Base-by-base conservation (phyloP, 2,329 filamentous ascomycete species). In the Colletotrichum musae region DNA sequence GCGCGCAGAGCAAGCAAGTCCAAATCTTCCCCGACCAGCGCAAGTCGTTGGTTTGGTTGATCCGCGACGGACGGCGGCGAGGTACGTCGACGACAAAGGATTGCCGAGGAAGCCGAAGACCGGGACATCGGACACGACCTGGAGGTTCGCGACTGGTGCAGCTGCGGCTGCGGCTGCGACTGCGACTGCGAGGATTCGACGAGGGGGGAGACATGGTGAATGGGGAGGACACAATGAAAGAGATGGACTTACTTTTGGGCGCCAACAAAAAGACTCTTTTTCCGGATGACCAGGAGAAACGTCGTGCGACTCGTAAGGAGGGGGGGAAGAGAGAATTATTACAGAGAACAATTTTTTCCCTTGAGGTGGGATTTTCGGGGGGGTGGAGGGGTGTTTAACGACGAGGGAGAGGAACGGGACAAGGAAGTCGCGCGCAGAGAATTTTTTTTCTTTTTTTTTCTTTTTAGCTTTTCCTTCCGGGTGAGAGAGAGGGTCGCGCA, bases 241-340 rank as follows among this genome's bases (percentile, higher is more conserved):
- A 24, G 7, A 7, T 6, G 39, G 16, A 86, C 84, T 86, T 79
- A 86, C 84, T 86, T 86, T 86, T 86, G 80, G 79, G 84, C 83
- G 83, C 84, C 84, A 82, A 81, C 79, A 84, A 84, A 80, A 71
- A 74, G 65, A 75, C 36, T 63, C 43, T 69, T 70, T 32, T 61
- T 59, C 68, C 65, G 64, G 58, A 59, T 60, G 75, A 74, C 74
- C 73, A 77, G 76, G 75, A 75, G 75, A 76, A 75, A 74, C 73
- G 74, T 73, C 73, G 72, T 75, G 72, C 72, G 74, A 75, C 76
- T 77, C 77, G 75, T 75, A 76, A 70, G 26, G 75, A 76, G 74
- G 65, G 72, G 32, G 53, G 52, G 36, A 60, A 48, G 56, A 50
- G 56, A 52, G 70, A 60, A 54, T 45, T 56, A 68, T 67, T 65